Conservation (phyloP, 345 rosid genomes). For the Gynandropsis gynandra region DNA sequence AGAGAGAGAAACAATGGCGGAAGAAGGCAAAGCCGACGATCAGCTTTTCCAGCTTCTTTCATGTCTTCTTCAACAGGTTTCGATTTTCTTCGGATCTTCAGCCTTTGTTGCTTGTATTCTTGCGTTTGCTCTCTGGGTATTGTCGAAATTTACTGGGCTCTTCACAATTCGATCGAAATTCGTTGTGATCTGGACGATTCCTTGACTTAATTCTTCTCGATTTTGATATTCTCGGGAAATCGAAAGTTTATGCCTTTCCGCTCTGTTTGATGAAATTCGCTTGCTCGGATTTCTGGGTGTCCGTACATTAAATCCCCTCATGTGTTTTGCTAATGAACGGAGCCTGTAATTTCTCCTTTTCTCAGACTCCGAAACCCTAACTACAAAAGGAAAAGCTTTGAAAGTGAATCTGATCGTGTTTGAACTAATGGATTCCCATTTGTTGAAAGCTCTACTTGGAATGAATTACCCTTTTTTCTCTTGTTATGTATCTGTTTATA, state of each 20-base stretch:
- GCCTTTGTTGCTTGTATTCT: neutral
- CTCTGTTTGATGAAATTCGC: neutral
- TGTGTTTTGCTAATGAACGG: too few species aligned
- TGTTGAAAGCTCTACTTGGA: too few species aligned
- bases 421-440: too few species aligned
- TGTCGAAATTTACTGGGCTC: neutral
- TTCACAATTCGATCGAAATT: neutral
- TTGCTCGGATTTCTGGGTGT: neutral
- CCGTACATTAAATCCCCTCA: too few species aligned
- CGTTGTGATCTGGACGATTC: neutral
- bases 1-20: conserved; percentile 23
- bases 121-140: conserved; percentile 11
- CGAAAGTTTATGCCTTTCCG: neutral
- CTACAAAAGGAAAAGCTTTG: too few species aligned
- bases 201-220: neutral
- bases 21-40: conserved; percentile 43
- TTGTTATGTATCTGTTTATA: too few species aligned
- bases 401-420: too few species aligned
- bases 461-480: too few species aligned
- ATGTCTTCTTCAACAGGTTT: conserved; percentile 60
- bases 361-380: too few species aligned
- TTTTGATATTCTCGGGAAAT: neutral
- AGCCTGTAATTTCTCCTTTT: too few species aligned
- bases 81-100: neutral
- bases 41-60: conserved; percentile 72